A percentile compares a stretch with the other conserved stretches of the same genome.
Conservation (phyloP, 805 yeast species). For the Myxozyma geophila region DNA sequence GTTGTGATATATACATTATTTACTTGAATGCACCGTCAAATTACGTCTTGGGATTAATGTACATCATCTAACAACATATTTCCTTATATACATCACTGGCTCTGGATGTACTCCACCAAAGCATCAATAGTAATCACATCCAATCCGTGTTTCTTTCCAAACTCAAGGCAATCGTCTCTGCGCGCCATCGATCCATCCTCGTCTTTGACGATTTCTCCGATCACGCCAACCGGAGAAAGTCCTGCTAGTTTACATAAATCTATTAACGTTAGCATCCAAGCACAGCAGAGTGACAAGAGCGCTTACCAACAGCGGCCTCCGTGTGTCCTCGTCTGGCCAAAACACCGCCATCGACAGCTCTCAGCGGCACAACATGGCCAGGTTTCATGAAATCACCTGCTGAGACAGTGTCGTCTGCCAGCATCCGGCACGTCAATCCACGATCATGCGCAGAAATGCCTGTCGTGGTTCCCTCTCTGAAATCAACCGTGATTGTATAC, state of each 20-base stretch:
- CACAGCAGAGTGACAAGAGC: too few species aligned
- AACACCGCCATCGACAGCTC: slow-evolving; percentile 88
- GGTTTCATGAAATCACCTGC: slow-evolving; percentile 82
- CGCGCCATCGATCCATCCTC: slow-evolving; percentile 96
- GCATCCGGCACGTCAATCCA: slow-evolving; percentile 72
- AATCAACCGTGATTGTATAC: slow-evolving; percentile 90
- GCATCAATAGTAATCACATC: slow-evolving; percentile 81
- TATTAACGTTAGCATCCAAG: neutral
- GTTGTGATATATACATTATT: too few species aligned
- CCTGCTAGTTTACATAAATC: slow-evolving; percentile 80
- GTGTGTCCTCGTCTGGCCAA: slow-evolving; percentile 90
- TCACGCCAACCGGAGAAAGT: slow-evolving; percentile 82
- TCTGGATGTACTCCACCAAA: slow-evolving; percentile 57
- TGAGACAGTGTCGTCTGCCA: slow-evolving; percentile 64
- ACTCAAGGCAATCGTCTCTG: slow-evolving; percentile 77
- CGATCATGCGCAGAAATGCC: slow-evolving; percentile 96
- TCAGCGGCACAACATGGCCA: slow-evolving; percentile 90
- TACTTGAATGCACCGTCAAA: too few species aligned
- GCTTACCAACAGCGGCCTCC: slow-evolving; percentile 78
- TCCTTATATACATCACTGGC: neutral
- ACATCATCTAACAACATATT: too few species aligned
- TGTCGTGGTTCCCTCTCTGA: slow-evolving; percentile 86
- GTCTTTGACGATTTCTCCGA: slow-evolving; percentile 91
- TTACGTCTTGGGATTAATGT: too few species aligned
- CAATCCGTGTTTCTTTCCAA: slow-evolving; percentile 63